phyloP scores from a whole-genome alignment of 2,329 filamentous ascomycete genomes.

The Verticillium isaacii region DNA sequence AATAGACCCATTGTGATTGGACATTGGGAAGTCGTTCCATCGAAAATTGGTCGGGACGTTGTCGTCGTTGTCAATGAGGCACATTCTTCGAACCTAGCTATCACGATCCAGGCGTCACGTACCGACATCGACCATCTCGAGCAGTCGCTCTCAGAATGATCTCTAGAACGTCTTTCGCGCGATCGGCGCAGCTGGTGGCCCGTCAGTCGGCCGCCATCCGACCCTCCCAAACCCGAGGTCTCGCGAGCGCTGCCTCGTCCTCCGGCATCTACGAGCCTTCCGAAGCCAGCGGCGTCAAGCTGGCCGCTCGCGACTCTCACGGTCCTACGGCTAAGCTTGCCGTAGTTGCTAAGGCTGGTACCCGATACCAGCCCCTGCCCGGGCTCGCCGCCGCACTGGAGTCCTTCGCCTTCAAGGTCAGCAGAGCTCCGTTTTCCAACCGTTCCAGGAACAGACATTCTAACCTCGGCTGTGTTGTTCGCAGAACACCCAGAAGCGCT shows the following conservation, averaged over 20 bases:
- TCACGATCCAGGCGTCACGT: conserved; percentile 14
- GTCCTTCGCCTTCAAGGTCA: conserved; percentile 96
- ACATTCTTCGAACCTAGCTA: conserved; percentile 13
- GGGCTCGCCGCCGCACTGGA: conserved; percentile 87
- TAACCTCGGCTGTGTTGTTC: conserved; percentile 6
- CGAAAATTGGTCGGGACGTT: conserved; percentile 16
- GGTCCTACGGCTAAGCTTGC: conserved; percentile 88
- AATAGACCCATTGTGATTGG: conserved; percentile 2
- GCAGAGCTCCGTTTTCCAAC: conserved; percentile 11
- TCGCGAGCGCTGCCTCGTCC: conserved; percentile 55
- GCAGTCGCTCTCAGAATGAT: conserved; percentile 57
- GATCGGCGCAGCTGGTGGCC: conserved; percentile 53
- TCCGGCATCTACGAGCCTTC: conserved; percentile 84
- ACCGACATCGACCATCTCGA: conserved; percentile 43
- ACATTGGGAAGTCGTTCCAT: conserved; percentile 8
- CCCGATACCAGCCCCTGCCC: conserved; percentile 84
- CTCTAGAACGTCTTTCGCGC: conserved; percentile 56
- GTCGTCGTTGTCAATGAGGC: conserved; percentile 10
- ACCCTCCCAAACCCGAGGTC: conserved; percentile 45
- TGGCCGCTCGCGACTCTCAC: conserved; percentile 83
- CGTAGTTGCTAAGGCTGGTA: conserved; percentile 89
- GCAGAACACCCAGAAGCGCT: conserved; percentile 82
- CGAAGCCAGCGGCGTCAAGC: conserved; percentile 84
- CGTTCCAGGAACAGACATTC: neutral
- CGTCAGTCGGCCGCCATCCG: conserved; percentile 54